Base-by-base conservation (phyloP, 2,329 filamentous ascomycete species). In the Lecanicillium sp. region DNA sequence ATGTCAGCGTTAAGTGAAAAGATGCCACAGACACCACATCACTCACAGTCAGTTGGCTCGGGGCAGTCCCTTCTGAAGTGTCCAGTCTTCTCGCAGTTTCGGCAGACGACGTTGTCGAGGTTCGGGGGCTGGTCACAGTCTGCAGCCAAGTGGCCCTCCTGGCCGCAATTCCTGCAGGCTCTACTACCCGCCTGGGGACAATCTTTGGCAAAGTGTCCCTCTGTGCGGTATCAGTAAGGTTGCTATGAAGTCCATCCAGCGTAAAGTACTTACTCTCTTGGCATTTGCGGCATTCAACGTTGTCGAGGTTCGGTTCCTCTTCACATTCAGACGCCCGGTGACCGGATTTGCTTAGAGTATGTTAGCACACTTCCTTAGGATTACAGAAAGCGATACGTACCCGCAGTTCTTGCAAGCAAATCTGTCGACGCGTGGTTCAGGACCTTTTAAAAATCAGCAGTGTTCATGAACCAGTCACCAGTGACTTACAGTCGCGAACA, bases 371-470 rank as follows among this genome's bases (percentile, higher is more conserved):
- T 17, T 17, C 33, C 25, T 15, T 11, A 19, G 17, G 4, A 28
- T 5, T 4, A 12, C 12, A 12, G 25, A 18, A 17, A 25, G 12
- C 19, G 4, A 17, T 14, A 56, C 59, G 43, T 47, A 69, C 66
- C 72, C 74, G 64, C 81, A 85, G 54, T 85, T 85, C 55, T 72
- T 76, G 71, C 81, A 85, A 7, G 76, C 77, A 47, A 72, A 79
- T 41, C 68, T 78, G 62, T 83, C 75, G 20, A 76, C 60, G 36
- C 82, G 75, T 17, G 76, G 73, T n/a, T 65, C 59, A 4, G 74
- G 69, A 50, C 77, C 76, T 77, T 31, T 46, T 41, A 50, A 44
- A n/a, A 41, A 37, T 39, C 18, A 44, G 27, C 17, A 17, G 18
- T n/a, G 15, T 25, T 32, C 19, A 17, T 27, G 4, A 12, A 5